Percentiles rank a stretch among this genome's conserved stretches.
phyloP scores from a whole-genome alignment of 1,139 yeast genomes.

The Kluyveromyces marxianus region DNA sequence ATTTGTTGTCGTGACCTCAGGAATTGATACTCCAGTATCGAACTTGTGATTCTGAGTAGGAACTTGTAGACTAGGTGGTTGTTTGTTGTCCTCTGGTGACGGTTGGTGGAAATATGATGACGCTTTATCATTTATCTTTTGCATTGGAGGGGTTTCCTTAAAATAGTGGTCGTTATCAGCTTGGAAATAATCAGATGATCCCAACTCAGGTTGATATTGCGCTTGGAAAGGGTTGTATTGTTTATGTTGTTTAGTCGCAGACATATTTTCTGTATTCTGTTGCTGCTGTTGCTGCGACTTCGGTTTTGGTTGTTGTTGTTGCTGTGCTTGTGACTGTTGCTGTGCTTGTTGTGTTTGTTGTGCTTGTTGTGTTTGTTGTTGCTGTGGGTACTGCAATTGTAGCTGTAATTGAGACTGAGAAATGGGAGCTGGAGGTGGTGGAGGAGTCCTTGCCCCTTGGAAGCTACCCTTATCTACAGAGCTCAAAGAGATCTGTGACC shows the following conservation, averaged over 20 bases:
- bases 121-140: not conserved
- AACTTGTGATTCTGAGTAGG: not conserved
- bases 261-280: not conserved
- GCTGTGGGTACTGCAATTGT: too few relatives aligned
- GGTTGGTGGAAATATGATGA: constrained; percentile 1
- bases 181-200: not conserved
- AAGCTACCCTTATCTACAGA: not conserved
- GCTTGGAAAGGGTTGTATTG: constrained; percentile 4
- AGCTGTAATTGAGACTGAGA: not conserved
- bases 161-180: not conserved
- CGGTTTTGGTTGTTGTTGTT: too few relatives aligned
- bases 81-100: not conserved
- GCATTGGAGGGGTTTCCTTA: constrained; percentile 4
- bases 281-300: not conserved
- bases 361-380: too few relatives aligned
- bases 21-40: not conserved
- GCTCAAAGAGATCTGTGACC: not conserved
- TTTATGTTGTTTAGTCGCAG: constrained; percentile 5
- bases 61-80: not conserved
- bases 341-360: not conserved
- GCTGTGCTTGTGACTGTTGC: too few relatives aligned
- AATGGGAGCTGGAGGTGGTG: not conserved
- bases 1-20: not conserved
- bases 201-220: constrained; percentile 2
- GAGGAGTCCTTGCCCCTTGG: not conserved